Percentiles rank a stretch among this genome's conserved stretches.
Evolutionary conservation across 2,329 filamentous ascomycete genomes (phyloP).

Genomic region (Didymella lethalis): DNA sequence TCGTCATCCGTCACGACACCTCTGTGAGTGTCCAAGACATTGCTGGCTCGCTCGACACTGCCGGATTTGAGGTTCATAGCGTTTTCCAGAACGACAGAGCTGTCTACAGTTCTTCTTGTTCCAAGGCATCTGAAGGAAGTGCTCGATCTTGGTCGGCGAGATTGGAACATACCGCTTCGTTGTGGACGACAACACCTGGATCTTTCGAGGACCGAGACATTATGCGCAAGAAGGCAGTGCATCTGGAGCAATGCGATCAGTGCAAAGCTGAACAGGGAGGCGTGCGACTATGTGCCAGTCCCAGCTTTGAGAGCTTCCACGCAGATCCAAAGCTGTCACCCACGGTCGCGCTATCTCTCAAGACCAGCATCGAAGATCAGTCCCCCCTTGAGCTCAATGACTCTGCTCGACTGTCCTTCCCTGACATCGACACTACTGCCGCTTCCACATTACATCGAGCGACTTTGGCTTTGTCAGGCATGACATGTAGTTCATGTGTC

Average conservation of each 20-base stretch:
- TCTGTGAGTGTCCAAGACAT: constrained; percentile 54
- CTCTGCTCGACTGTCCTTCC: constrained; percentile 24
- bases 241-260: constrained; percentile 48
- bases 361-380: constrained; percentile 25
- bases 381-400: constrained; percentile 21
- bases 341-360: constrained; percentile 22
- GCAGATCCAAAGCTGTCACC: constrained; percentile 26
- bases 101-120: constrained; percentile 25
- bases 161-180: constrained; percentile 46
- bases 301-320: constrained; percentile 18
- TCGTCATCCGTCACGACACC: constrained; percentile 65
- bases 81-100: constrained; percentile 48
- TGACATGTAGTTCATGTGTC: constrained; percentile 68
- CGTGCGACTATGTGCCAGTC: constrained; percentile 23
- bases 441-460: constrained; percentile 38
- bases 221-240: constrained; percentile 43
- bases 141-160: constrained; percentile 43
- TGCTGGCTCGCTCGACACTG: constrained; percentile 59
- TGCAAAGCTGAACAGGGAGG: constrained; percentile 44
- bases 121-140: constrained; percentile 23
- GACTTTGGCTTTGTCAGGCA: constrained; percentile 63
- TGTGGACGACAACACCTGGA: constrained; percentile 33
- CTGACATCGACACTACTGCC: constrained; percentile 26
- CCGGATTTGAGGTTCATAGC: constrained; percentile 67
- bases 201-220: constrained; percentile 23